A percentile compares a stretch with the other conserved stretches of the same genome.
These are phyloP conservation scores for Colletotrichum siamense DNA, from an alignment of 2,329 filamentous ascomycete genomes.

Conservation along the genomic window DNA sequence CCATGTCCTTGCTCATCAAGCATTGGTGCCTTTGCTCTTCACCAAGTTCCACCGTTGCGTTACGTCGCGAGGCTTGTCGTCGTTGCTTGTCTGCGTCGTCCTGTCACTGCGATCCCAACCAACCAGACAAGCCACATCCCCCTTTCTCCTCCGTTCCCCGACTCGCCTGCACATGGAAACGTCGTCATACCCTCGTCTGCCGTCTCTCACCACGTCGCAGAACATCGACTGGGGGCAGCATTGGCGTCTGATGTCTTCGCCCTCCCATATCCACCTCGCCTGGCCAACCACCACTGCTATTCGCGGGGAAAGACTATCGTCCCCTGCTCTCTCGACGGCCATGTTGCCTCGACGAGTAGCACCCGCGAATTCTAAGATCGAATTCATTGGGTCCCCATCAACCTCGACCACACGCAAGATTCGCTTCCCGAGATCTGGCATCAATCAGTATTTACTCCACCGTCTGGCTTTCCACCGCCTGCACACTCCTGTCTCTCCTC, in stretches of 20 bases:
- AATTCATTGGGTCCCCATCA: background rate
- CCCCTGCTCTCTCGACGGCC: background rate
- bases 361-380: background rate
- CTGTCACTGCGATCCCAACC: background rate
- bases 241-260: conserved; percentile 15
- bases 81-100: background rate
- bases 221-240: background rate
- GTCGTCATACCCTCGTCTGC: background rate
- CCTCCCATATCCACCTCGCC: background rate
- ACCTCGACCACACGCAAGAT: background rate
- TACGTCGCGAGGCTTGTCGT: background rate
- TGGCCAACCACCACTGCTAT: background rate
- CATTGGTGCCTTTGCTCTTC: background rate
- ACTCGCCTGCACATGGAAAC: background rate
- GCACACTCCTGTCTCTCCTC: background rate
- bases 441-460: background rate
- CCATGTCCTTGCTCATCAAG: background rate
- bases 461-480: background rate
- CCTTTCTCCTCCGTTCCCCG: background rate
- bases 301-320: background rate
- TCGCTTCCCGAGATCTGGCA: conserved; percentile 1
- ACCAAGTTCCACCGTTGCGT: background rate
- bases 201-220: background rate
- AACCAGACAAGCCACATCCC: background rate
- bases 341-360: background rate